These are phyloP conservation scores for Chalciporus pseudorubinellus DNA, from an alignment of 768 basidiomycete genomes.

Conservation along the genomic window DNA sequence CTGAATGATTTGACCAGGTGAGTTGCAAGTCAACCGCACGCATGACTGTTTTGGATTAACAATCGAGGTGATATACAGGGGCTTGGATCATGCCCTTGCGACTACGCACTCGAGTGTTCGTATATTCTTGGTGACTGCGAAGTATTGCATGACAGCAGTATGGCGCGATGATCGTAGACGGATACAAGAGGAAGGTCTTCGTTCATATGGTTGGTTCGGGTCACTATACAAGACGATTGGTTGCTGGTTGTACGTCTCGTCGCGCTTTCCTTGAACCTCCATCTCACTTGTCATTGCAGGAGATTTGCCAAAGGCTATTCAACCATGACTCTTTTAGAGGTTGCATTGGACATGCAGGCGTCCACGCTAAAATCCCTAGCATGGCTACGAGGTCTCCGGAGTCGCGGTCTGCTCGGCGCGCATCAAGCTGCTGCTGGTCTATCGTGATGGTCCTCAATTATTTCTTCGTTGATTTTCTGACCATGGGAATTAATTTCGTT, in stretches of 20 bases:
- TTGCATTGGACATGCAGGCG: constrained; percentile 61
- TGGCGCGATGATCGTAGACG: constrained; percentile 67
- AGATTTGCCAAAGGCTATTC: constrained; percentile 54
- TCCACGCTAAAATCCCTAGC: constrained; percentile 50
- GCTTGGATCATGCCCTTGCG: constrained; percentile 77
- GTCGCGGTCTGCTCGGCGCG: constrained; percentile 61
- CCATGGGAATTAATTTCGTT: not conserved
- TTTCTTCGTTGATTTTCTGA: constrained; percentile 1
- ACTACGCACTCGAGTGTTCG: constrained; percentile 88
- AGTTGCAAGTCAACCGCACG: constrained; percentile 13
- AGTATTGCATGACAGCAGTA: constrained; percentile 79
- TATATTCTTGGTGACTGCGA: constrained; percentile 88
- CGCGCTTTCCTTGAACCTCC: not conserved
- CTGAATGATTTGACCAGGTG: constrained; percentile 83
- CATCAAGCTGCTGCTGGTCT: constrained; percentile 72
- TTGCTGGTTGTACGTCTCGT: constrained; percentile 64
- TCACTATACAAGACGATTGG: constrained; percentile 57
- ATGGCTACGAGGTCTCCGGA: constrained; percentile 65
- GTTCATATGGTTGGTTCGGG: constrained; percentile 40
- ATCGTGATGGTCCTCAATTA: constrained; percentile 23
- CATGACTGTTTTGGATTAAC: not conserved
- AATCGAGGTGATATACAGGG: constrained; percentile 39
- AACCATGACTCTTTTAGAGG: constrained; percentile 53
- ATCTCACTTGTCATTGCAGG: constrained; percentile 39
- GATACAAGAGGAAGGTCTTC: constrained; percentile 51